phyloP scores from a whole-genome alignment of 2,329 filamentous ascomycete genomes.

The Emergomyces pasteurianus region DNA sequence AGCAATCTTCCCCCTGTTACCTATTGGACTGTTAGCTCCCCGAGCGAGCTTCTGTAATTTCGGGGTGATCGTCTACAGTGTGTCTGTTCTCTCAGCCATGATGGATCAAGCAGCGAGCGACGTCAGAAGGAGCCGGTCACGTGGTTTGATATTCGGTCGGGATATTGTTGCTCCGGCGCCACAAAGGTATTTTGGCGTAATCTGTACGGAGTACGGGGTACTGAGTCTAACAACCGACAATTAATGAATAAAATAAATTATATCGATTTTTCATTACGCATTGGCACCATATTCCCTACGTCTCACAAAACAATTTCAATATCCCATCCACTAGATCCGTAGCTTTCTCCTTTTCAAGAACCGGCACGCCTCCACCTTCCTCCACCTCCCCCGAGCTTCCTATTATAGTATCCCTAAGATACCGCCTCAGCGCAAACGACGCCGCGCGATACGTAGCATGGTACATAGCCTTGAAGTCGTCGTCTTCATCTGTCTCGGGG shows the following conservation, averaged over 20 bases:
- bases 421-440: slow-evolving; percentile 31
- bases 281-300: not conserved
- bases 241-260: too few relatives aligned
- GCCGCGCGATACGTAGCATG: slow-evolving; percentile 33
- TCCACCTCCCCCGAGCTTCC: not conserved
- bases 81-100: not conserved
- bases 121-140: not conserved
- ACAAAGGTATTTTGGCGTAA: too few relatives aligned
- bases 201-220: too few relatives aligned
- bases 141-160: not conserved
- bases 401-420: slow-evolving; percentile 18
- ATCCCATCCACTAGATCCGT: slow-evolving; percentile 32
- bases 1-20: not conserved
- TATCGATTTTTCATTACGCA: not conserved
- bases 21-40: not conserved
- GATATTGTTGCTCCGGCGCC: not conserved
- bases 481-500: slow-evolving; percentile 19
- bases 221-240: too few relatives aligned
- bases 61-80: not conserved
- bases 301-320: slow-evolving; percentile 31
- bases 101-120: not conserved
- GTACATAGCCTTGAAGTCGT: slow-evolving; percentile 34
- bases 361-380: slow-evolving; percentile 7
- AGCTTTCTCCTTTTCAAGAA: slow-evolving; percentile 27
- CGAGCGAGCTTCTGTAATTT: not conserved